Base-by-base conservation (phyloP, 352 stramenopile species). In the Phytopythium delawarense region DNA sequence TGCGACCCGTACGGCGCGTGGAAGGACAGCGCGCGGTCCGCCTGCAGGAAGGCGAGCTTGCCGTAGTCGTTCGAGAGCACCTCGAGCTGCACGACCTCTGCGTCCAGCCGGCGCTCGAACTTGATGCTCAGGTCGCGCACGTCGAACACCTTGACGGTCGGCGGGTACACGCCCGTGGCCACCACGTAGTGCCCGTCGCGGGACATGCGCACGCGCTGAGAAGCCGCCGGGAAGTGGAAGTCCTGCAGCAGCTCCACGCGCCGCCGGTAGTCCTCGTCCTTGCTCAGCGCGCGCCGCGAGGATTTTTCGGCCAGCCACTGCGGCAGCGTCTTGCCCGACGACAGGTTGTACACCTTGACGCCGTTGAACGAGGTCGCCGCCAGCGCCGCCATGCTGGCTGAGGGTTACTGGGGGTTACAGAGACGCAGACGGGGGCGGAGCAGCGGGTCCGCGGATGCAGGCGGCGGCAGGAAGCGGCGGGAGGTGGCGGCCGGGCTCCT, bases 171-270 rank as follows among this genome's bases (percentile, higher is more conserved):
- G 23, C 98, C 98, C 30, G 91, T 92, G 3, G 96, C 96, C 18
- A 99, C 84, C 39, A 99, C 92, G 77, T 94, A 99, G 53, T 98
- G 86, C 49, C 96, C 96, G 81, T 99, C 97, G 11, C 67, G 34
- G 16, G 91, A 97, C 85, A 99, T 97, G 53, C 96, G 92, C 28
- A 99, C 70, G 50, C 87, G 78, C 78, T 98, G 96, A 30, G 89
- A 97, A 21, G 92, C 94, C 37, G 94, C 92, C 5, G 90, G 87
- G 70, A 99, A 99, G 72, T 99, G 91, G 71, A 99, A 99, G 70
- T 99, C 98, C 86, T 99, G 97, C 62, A 99, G 85, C 21, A 99
- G 75, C 69, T 99, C 97, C 39, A 99, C 96, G 40, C 98, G 88
- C 51, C 92, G 89, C 39, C 96, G 81, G 67, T 95, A 96, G 63